These are phyloP conservation scores for Yamadazyma triangularis DNA, from an alignment of 1,139 yeast genomes.

Conservation along the genomic window DNA sequence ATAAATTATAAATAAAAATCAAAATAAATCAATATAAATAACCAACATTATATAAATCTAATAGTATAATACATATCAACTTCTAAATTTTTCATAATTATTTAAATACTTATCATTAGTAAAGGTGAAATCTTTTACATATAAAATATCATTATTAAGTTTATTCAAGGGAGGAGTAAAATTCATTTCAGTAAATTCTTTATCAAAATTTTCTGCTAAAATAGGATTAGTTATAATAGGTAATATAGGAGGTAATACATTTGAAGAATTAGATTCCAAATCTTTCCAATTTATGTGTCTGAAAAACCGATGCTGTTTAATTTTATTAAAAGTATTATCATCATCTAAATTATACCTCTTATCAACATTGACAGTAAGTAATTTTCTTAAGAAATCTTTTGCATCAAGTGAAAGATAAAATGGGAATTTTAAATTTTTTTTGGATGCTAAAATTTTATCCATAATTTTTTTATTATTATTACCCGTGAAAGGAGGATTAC, in stretches of 20 bases:
- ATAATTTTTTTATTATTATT: slow-evolving; percentile 76
- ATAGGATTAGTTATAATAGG: slow-evolving; percentile 84
- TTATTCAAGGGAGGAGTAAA: slow-evolving; percentile 34
- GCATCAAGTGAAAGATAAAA: slow-evolving; percentile 81
- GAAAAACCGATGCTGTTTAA: slow-evolving; percentile 74
- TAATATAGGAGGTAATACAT: slow-evolving; percentile 68
- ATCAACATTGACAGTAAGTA: slow-evolving; percentile 69
- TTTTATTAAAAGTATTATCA: slow-evolving; percentile 38
- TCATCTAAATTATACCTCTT: slow-evolving; percentile 69
- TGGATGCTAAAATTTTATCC: slow-evolving; percentile 64
- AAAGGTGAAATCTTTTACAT: slow-evolving; percentile 41
- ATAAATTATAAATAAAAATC: not conserved
- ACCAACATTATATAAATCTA: slow-evolving; percentile 1
- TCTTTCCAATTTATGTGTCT: slow-evolving; percentile 74
- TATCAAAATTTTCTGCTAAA: slow-evolving; percentile 88
- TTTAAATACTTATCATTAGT: slow-evolving; percentile 37
- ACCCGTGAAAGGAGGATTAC: slow-evolving; percentile 94
- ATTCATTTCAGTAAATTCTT: slow-evolving; percentile 79
- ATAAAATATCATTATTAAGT: slow-evolving; percentile 26
- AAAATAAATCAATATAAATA: not conserved
- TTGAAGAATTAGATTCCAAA: slow-evolving; percentile 42
- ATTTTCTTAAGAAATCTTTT: slow-evolving; percentile 69
- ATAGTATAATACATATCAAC: slow-evolving; percentile 1
- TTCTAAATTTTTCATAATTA: slow-evolving; percentile 7
- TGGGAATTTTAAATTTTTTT: slow-evolving; percentile 72